Evolutionary conservation across 2,329 filamentous ascomycete species (phyloP).

Genomic region (Podosphaera fusca): DNA sequence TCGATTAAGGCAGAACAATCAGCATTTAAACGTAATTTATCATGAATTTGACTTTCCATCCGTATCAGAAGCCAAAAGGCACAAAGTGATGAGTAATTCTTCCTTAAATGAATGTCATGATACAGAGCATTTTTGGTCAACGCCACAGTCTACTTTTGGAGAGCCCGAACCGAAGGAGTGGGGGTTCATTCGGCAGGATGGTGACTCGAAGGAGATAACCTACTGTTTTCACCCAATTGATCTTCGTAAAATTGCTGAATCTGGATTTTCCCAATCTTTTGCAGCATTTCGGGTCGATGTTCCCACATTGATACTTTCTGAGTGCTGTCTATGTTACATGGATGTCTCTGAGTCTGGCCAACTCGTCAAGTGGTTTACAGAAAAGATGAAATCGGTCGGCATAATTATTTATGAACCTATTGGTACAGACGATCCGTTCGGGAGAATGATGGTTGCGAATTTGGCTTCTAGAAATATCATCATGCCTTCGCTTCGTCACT

Average conservation of each 20-base stretch:
- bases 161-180: conserved; percentile 9
- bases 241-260: conserved; percentile 12
- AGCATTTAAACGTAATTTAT: conserved; percentile 34
- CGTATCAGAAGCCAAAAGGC: conserved; percentile 36
- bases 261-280: conserved; percentile 12
- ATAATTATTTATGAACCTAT: conserved; percentile 80
- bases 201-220: conserved; percentile 5
- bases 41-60: conserved; percentile 79
- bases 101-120: conserved; percentile 3
- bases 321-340: conserved; percentile 89
- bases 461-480: conserved; percentile 59
- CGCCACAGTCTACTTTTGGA: not conserved
- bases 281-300: conserved; percentile 28
- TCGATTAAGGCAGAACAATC: conserved; percentile 27
- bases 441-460: conserved; percentile 78
- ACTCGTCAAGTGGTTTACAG: conserved; percentile 42
- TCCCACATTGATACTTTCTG: conserved; percentile 72
- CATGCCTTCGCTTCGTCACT: conserved; percentile 60
- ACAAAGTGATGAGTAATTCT: conserved; percentile 5
- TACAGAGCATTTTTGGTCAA: conserved; percentile 20
- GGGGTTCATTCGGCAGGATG: conserved; percentile 7
- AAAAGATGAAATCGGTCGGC: conserved; percentile 24
- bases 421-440: conserved; percentile 63
- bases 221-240: conserved; percentile 27
- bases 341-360: conserved; percentile 35